These are phyloP conservation scores for Podospora tetraspora DNA, from an alignment of 495 filamentous ascomycete genomes.

Conservation along the genomic window DNA sequence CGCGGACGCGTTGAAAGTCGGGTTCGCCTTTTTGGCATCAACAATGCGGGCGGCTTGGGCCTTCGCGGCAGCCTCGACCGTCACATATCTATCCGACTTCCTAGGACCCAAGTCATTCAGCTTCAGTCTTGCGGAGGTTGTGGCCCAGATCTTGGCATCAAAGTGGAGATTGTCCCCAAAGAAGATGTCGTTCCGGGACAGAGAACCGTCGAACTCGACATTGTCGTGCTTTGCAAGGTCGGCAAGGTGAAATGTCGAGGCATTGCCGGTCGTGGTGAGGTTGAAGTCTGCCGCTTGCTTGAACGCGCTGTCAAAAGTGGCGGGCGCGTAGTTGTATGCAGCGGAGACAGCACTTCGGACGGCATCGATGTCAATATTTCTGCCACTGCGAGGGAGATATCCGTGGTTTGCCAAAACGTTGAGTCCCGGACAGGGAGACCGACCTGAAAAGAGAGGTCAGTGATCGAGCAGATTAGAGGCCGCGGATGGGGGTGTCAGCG, in stretches of 20 bases:
- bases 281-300: constrained; percentile 21
- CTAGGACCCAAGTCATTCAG: constrained; percentile 7
- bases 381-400: constrained; percentile 49
- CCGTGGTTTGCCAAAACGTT: constrained; percentile 54
- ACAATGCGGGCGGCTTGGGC: constrained; percentile 21
- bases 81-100: constrained; percentile 19
- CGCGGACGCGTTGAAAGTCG: constrained; percentile 18
- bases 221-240: constrained; percentile 24
- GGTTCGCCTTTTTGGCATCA: constrained; percentile 22
- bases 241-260: constrained; percentile 25
- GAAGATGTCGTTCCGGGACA: constrained; percentile 25
- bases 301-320: constrained; percentile 25
- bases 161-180: constrained; percentile 27
- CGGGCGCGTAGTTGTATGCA: constrained; percentile 23
- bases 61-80: constrained; percentile 23
- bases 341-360: constrained; percentile 14
- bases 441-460: constrained; percentile 1
- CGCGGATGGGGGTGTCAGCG: neutral
- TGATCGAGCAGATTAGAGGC: neutral
- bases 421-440: constrained; percentile 47
- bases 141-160: constrained; percentile 22
- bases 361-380: constrained; percentile 25
- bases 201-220: constrained; percentile 31
- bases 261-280: constrained; percentile 23
- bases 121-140: constrained; percentile 8